Evolutionary conservation across 768 basidiomycete species (phyloP).

Genomic region (Phylloporus sp.): DNA sequence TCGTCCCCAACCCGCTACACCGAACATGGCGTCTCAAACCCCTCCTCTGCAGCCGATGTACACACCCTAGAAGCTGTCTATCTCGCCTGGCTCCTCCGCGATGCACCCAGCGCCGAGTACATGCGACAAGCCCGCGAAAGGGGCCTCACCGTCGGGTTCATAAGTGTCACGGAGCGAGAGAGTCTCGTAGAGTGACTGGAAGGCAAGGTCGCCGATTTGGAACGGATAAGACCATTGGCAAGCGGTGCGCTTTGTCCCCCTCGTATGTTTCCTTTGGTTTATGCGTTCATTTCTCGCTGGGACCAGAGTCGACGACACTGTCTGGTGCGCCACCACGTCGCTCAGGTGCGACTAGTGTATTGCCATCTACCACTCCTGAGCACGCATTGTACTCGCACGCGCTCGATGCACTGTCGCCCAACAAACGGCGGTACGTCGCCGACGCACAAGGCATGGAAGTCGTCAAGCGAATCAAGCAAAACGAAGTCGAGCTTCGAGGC

Average conservation of each 20-base stretch:
- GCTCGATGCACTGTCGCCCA: constrained; percentile 37
- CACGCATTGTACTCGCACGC: constrained; percentile 19
- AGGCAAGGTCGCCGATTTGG: constrained; percentile 37
- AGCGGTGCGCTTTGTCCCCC: constrained; percentile 13
- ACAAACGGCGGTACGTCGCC: constrained; percentile 74
- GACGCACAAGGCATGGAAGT: constrained; percentile 75
- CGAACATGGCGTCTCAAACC: constrained; percentile 46
- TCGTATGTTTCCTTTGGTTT: neutral
- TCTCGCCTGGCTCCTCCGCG: constrained; percentile 75
- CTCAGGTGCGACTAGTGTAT: constrained; percentile 6
- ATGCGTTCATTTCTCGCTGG: neutral
- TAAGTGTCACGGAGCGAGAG: constrained; percentile 85
- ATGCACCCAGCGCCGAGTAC: constrained; percentile 78
- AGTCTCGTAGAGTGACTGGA: constrained; percentile 82
- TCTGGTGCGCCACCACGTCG: constrained; percentile 52
- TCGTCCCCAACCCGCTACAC: constrained; percentile 72
- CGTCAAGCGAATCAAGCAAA: constrained; percentile 75
- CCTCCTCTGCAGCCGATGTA: constrained; percentile 41
- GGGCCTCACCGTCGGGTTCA: constrained; percentile 68
- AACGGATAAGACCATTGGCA: constrained; percentile 22
- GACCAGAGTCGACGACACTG: constrained; percentile 50
- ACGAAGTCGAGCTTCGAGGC: constrained; percentile 77
- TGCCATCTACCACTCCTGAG: constrained; percentile 22
- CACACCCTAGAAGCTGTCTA: constrained; percentile 80
- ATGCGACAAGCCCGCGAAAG: constrained; percentile 78